Evolutionary conservation across 1,139 yeast species (phyloP), one percentile per base, ranked within the genome.

Genomic region (Yamadazyma membranifaciens): DNA sequence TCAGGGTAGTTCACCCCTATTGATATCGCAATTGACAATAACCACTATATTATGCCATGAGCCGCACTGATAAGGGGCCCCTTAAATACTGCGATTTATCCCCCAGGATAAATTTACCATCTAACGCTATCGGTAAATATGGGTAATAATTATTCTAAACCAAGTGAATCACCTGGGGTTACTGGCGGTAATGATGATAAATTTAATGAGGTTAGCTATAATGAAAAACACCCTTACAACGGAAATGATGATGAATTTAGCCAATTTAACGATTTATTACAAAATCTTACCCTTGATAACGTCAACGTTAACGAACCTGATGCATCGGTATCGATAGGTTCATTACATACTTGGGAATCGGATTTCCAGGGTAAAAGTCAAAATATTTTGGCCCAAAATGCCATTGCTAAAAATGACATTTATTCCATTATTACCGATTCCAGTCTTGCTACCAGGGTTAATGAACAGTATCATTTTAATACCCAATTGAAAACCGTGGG

Each of bases 401-500:
- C 84, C 2, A 64, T 82, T 47, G 71, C 82, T 10, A 70, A 73
- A 27, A 74, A 73, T 45, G 66, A 72, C 34, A 69, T 81, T 50
- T 63, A 67, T 17, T 59, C 67, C 13, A 63, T 81, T 33, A 67
- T 81, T 43, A 54, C 62, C 16, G 67, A 65, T 41, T 43, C 61
- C 7, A 48, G 52, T 11, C 38, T 48, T 13, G 42, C 45, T 13
- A 47, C 58, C 33, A 51, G 50, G 25, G 46, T 57, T 34, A 57
- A 63, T 32, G 73, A 73, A 50, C 69, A 67, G 40, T 80, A 69
- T 49, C 65, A 80, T 25, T 87, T 83, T 65, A 81, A 81, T 51
- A 57, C 74, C 41, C 75, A 75, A 39, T 78, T 87, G 26, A 78
- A 78, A 30, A 69, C 73, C 4, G 84, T 84, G 53, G 89, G 89